phyloP scores from a whole-genome alignment of 371 early-diverging fungal genomes.

The Cladochytrium tenue region DNA sequence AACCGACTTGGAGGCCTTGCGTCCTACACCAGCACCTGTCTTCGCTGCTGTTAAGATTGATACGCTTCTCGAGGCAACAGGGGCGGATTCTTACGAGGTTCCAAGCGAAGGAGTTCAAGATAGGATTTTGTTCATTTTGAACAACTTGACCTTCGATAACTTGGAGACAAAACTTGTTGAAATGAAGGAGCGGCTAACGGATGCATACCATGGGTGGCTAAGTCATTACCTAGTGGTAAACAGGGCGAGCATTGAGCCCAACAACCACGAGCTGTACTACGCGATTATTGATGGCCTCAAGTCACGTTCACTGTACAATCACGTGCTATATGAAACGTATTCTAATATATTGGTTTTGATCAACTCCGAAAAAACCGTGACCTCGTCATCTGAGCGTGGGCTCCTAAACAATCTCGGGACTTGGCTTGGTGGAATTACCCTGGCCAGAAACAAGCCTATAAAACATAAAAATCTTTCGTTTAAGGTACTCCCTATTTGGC shows the following conservation, averaged over 20 bases:
- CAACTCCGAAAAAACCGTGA: slow-evolving; percentile 89
- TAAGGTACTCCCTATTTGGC: slow-evolving; percentile 53
- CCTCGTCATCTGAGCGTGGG: slow-evolving; percentile 84
- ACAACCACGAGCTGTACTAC: slow-evolving; percentile 87
- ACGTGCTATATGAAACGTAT: slow-evolving; percentile 86
- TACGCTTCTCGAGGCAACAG: slow-evolving; percentile 35
- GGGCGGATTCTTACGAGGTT: slow-evolving; percentile 29
- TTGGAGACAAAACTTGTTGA: slow-evolving; percentile 79
- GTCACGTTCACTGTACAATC: slow-evolving; percentile 50
- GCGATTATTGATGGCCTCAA: slow-evolving; percentile 73
- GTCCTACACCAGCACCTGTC: slow-evolving; percentile 39
- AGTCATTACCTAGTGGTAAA: slow-evolving; percentile 90
- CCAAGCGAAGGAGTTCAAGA: slow-evolving; percentile 80
- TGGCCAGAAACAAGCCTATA: slow-evolving; percentile 91
- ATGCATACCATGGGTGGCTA: slow-evolving; percentile 80
- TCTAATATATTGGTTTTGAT: slow-evolving; percentile 82
- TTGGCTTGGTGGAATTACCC: slow-evolving; percentile 95
- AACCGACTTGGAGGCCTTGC: neutral
- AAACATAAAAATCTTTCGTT: slow-evolving; percentile 89
- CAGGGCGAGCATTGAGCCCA: slow-evolving; percentile 92
- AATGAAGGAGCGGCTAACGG: slow-evolving; percentile 68
- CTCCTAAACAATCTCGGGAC: slow-evolving; percentile 92
- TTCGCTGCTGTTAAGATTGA: slow-evolving; percentile 68
- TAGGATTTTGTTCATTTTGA: slow-evolving; percentile 93
- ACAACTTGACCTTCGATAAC: slow-evolving; percentile 89